These are phyloP conservation scores for Paecilomyces sp. DNA, from an alignment of 2,329 filamentous ascomycete species.

Conservation along the genomic window DNA sequence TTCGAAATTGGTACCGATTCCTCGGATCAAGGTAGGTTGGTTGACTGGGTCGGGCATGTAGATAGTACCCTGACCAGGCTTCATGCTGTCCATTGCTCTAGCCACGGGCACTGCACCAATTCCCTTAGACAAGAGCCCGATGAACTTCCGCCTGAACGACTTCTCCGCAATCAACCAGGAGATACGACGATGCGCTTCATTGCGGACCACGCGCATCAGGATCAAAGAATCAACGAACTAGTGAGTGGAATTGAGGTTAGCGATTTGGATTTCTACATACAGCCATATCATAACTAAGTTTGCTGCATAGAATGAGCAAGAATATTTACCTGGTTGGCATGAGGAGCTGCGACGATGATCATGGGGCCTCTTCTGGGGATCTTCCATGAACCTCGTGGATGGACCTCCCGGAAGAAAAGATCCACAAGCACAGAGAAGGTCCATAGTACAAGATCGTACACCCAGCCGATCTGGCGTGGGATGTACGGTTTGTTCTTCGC, in stretches of 20 bases:
- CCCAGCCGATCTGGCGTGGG: constrained; percentile 41
- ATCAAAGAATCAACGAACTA: constrained; percentile 94
- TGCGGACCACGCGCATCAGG: constrained; percentile 81
- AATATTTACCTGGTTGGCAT: constrained; percentile 76
- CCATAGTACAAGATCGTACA: constrained; percentile 46
- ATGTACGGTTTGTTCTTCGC: constrained; percentile 30
- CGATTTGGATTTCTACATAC: neutral
- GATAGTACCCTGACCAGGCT: constrained; percentile 68
- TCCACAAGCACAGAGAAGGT: constrained; percentile 66
- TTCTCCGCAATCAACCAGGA: constrained; percentile 93
- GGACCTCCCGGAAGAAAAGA: constrained; percentile 96
- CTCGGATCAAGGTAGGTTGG: constrained; percentile 73
- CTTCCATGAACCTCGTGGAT: constrained; percentile 91
- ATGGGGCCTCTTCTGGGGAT: constrained; percentile 82
- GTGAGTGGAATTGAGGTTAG: constrained; percentile 5
- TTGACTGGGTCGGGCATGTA: constrained; percentile 84
- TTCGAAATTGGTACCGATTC: constrained; percentile 77
- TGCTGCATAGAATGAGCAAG: neutral
- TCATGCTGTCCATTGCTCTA: constrained; percentile 81
- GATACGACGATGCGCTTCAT: constrained; percentile 79
- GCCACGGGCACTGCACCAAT: constrained; percentile 91
- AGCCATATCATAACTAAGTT: neutral
- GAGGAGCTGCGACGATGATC: constrained; percentile 91
- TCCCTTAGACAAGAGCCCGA: constrained; percentile 76
- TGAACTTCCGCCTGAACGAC: constrained; percentile 82